Conservation (phyloP, 345 rosid genomes). For the Camelina hispida region DNA sequence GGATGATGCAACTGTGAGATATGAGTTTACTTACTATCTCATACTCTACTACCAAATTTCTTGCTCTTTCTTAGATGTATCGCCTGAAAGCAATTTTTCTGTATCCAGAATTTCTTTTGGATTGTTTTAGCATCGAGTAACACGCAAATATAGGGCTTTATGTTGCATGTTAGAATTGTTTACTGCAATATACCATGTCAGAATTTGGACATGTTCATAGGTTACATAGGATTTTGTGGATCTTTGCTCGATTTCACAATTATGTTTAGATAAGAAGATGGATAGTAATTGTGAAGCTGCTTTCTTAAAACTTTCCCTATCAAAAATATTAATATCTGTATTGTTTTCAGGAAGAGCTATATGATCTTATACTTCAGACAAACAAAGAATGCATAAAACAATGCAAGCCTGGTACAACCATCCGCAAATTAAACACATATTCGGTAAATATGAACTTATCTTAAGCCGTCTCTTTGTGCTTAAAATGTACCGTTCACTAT, state of each 20-base stretch:
- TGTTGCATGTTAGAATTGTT: background rate
- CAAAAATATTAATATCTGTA: constrained; percentile 1
- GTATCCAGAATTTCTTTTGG: background rate
- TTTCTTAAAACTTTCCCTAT: background rate
- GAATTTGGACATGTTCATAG: background rate
- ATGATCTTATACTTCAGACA: constrained; percentile 84
- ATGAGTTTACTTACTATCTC: background rate
- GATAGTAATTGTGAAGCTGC: background rate
- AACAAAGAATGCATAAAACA: constrained; percentile 76
- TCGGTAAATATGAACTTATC: constrained; percentile 59
- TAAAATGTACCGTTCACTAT: constrained; percentile 10
- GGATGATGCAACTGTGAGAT: background rate
- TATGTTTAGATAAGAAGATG: background rate
- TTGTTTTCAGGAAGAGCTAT: constrained; percentile 72
- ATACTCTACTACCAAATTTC: background rate
- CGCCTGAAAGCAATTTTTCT: background rate
- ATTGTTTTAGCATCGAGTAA: background rate
- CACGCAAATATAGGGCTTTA: background rate
- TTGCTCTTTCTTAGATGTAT: background rate
- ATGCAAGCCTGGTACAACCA: constrained; percentile 83
- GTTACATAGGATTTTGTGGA: background rate
- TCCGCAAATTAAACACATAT: constrained; percentile 68
- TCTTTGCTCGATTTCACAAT: background rate
- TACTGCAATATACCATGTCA: background rate
- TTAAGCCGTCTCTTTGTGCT: constrained; percentile 17